A percentile compares a stretch with the other conserved stretches of the same genome.
phyloP scores from a whole-genome alignment of 1,284 basidiomycete genomes.

The Cystobasidium pallidum region DNA sequence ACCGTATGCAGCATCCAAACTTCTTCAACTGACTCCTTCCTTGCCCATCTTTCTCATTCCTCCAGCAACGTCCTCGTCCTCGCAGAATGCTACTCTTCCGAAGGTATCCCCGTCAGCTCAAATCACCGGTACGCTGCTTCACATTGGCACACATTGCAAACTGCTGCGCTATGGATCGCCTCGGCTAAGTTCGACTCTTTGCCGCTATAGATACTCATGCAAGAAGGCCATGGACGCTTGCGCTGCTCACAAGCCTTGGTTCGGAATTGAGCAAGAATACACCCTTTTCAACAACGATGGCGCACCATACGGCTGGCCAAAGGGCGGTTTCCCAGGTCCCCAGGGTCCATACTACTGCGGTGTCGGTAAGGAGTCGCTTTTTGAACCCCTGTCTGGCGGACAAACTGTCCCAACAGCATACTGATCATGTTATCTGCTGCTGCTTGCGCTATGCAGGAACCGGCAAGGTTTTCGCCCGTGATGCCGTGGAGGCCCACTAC shows the following conservation, averaged over 20 bases:
- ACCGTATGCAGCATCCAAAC: conserved; percentile 28
- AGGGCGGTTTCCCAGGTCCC: conserved; percentile 94
- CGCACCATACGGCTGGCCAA: conserved; percentile 89
- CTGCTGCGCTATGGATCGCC: too few relatives aligned
- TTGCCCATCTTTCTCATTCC: background rate
- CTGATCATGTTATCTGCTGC: background rate
- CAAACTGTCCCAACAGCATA: background rate
- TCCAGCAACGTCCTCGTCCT: conserved; percentile 86
- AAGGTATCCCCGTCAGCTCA: conserved; percentile 96
- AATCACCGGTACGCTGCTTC: conserved; percentile 72
- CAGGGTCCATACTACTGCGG: conserved; percentile 99
- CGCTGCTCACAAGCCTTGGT: conserved; percentile 83
- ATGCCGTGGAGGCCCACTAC: conserved; percentile 99
- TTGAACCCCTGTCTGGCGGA: background rate
- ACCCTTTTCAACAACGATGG: conserved; percentile 91
- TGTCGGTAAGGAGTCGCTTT: conserved; percentile 70
- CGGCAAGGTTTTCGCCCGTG: conserved; percentile 97
- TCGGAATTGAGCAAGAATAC: conserved; percentile 63
- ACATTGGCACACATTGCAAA: too few relatives aligned
- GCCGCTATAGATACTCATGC: conserved; percentile 50
- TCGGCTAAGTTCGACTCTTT: background rate
- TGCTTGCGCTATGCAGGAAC: conserved; percentile 64
- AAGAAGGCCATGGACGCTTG: conserved; percentile 91
- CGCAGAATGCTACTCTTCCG: conserved; percentile 58
- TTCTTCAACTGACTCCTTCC: background rate